Evolutionary conservation across 208 protist genomes (phyloP).

Genomic region (Trypanosoma theileri): DNA sequence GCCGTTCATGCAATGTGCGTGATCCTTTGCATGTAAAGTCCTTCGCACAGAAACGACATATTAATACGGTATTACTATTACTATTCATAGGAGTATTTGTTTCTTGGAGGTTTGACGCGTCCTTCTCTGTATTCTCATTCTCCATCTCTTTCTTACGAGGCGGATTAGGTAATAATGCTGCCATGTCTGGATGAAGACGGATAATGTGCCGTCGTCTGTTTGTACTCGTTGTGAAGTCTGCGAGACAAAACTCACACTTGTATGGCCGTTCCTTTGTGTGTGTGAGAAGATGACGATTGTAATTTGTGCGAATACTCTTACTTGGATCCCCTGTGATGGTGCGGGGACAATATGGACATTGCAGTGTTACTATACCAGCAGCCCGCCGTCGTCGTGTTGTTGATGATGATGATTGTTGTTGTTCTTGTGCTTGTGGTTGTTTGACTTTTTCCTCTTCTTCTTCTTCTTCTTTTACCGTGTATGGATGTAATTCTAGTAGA

Average conservation of each 20-base stretch:
- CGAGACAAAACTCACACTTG: constrained; percentile 56
- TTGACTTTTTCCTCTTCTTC: too few species aligned
- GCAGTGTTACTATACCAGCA: constrained; percentile 2
- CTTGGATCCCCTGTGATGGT: constrained; percentile 48
- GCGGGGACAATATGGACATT: constrained; percentile 64
- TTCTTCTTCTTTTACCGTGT: too few species aligned
- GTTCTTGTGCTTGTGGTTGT: too few species aligned
- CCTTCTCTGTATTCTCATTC: neutral
- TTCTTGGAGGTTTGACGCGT: neutral
- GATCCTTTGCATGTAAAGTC: constrained; percentile 43
- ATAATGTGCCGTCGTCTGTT: constrained; percentile 61
- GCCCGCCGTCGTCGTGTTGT: constrained; percentile 2
- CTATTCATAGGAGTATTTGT: neutral
- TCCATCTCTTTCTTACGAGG: neutral
- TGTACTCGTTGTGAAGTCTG: constrained; percentile 59
- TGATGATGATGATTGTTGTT: neutral
- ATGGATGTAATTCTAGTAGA: too few species aligned
- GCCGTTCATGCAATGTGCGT: constrained; percentile 37
- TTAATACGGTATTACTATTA: neutral
- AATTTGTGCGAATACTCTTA: constrained; percentile 73
- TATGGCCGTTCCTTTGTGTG: constrained; percentile 73
- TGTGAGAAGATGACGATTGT: constrained; percentile 63
- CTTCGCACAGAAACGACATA: constrained; percentile 32
- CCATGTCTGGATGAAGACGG: constrained; percentile 33
- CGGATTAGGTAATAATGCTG: constrained; percentile 19